Evolutionary conservation across 768 basidiomycete genomes (phyloP).

Genomic region (Ramaria rubella): DNA sequence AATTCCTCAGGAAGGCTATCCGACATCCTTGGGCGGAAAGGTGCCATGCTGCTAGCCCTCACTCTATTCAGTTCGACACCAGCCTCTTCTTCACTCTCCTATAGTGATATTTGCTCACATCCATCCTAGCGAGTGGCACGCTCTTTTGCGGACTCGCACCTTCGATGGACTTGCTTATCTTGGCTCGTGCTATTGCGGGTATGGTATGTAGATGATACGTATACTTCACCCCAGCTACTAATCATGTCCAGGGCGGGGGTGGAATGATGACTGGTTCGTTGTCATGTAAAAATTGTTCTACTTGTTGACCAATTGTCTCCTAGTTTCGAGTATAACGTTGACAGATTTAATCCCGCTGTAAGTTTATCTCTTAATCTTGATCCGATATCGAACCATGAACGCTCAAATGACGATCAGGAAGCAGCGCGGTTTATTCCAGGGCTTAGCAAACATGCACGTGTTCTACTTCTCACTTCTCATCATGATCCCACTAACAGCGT

Average conservation of each 20-base stretch:
- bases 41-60: slow-evolving; percentile 80
- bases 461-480: not conserved
- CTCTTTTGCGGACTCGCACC: slow-evolving; percentile 81
- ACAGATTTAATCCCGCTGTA: slow-evolving; percentile 87
- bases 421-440: slow-evolving; percentile 86
- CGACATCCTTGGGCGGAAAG: slow-evolving; percentile 79
- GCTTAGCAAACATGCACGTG: slow-evolving; percentile 78
- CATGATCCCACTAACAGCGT: not conserved
- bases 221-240: not conserved
- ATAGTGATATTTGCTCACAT: slow-evolving; percentile 11
- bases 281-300: not conserved
- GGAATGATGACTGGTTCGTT: slow-evolving; percentile 77
- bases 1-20: slow-evolving; percentile 60
- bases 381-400: not conserved
- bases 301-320: slow-evolving; percentile 9
- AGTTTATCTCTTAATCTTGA: slow-evolving; percentile 25
- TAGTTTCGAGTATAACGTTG: slow-evolving; percentile 78
- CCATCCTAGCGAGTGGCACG: slow-evolving; percentile 51
- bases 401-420: slow-evolving; percentile 34
- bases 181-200: slow-evolving; percentile 78
- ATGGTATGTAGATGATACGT: slow-evolving; percentile 43
- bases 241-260: slow-evolving; percentile 11
- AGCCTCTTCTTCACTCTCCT: slow-evolving; percentile 14
- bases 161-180: slow-evolving; percentile 77
- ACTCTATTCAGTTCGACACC: slow-evolving; percentile 64